phyloP scores from a whole-genome alignment of 495 filamentous ascomycete genomes.

The Penicillium fimorum region DNA sequence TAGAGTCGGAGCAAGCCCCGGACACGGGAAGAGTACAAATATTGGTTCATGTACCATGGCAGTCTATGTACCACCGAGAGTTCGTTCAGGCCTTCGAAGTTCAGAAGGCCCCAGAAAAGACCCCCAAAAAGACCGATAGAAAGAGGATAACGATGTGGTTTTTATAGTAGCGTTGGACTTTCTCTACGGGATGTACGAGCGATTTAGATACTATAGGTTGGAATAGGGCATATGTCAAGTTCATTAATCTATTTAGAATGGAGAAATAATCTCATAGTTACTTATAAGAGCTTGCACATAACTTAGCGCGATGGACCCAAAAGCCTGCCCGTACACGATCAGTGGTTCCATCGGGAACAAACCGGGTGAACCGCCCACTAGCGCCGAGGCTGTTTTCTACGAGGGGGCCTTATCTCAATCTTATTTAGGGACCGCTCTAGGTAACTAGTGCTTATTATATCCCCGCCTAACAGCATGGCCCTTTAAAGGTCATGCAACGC shows the following conservation, averaged over 20 bases:
- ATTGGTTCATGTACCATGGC: neutral
- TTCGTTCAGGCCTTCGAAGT: neutral
- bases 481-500: neutral
- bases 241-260: no score
- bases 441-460: neutral
- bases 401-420: neutral
- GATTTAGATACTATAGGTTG: no score
- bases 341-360: neutral
- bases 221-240: no score
- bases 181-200: no score
- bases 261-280: no score
- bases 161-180: no score
- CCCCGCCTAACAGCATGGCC: neutral
- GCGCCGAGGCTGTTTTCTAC: neutral
- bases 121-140: no score
- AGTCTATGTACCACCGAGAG: neutral
- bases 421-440: neutral
- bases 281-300: no score
- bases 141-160: no score
- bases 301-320: no score
- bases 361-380: neutral
- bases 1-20: neutral
- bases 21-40: neutral
- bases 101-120: neutral
- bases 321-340: neutral